Evolutionary conservation across 2,329 filamentous ascomycete species (phyloP), one percentile per base, ranked within the genome.

Genomic region (Lecanicillium sp.): DNA sequence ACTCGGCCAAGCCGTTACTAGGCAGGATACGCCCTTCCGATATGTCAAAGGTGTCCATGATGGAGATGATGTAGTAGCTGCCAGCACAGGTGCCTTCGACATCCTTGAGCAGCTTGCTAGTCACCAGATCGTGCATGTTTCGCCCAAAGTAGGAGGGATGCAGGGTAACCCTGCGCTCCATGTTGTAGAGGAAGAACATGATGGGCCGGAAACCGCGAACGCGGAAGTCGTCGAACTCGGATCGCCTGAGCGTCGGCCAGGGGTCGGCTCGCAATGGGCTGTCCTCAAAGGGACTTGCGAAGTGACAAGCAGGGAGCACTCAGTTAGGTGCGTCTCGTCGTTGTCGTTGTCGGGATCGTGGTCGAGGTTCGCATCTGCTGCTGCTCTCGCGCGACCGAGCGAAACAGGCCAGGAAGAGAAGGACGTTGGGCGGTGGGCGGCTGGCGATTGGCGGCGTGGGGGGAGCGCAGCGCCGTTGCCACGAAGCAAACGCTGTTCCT

Each of bases 121-220:
- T 90, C 29, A 98, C 85, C 52, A 94, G 81, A 51, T 94, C 84
- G 53, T 90, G 83, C 71, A 95, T 94, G 58, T 92, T 87, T 46
- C 86, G 83, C 42, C 89, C 89, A 59, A 98, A 96, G 68, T 94
- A 98, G 11, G 90, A 96, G 19, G 92, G 92, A 58, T 98, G 92
- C 55, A 98, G 77, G 51, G 87, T 89, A 54, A 96, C 89, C 57
- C 86, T 83, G 58, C 90, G 88, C 67, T 95, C 88, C 64, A 96
- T 83, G 58, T 95, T 90, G 65, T 95, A 87, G 48, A 98, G 85
- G 70, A 98, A 98, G 65, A 96, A 98, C 92, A 98, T 98, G 52
- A 47, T 66, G 63, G 47, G 38, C 39, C 27, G 44, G n/a, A n/a
- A n/a, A n/a, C n/a, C n/a, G n/a, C n/a, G n/a, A n/a, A n/a, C n/a